Evolutionary conservation across 495 filamentous ascomycete genomes (phyloP), one percentile per base, ranked within the genome.

Genomic region (Aspergillus diversus): DNA sequence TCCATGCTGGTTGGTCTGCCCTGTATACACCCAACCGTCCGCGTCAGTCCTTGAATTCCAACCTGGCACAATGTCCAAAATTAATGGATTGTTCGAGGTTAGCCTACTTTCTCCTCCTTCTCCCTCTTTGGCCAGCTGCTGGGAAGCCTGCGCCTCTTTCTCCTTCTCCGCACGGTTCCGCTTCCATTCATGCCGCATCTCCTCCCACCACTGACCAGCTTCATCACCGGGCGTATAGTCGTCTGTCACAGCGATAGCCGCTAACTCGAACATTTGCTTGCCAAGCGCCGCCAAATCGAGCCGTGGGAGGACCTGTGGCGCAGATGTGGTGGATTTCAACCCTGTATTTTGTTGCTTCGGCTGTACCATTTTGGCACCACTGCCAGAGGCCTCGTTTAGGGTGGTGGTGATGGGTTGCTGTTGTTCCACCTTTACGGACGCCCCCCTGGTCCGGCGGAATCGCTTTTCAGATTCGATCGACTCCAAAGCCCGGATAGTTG

Each of bases 401-500:
- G n/a, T 27, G 21, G 21, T 27, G 21, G 21, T 27, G 21, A 2
- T 2, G 21, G 21, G 21, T 27, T 12, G 8, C 39, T 6, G 39
- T 43, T 6, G 8, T 11, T 43, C 39, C 5, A 15, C 39, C 27
- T 64, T 66, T 21, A 33, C 54, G n/a, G 64, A 57, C 31, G 57
- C 17, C 63, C 59, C 31, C 6, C 61, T 55, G 5, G 57, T 60
- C 8, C 71, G 73, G 31, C 68, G 56, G 55, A 69, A 65, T 7
- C 66, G 66, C 48, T 71, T 59, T 31, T 65, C 61, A 0, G 71
- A 75, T 48, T 76, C 70, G 9, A 73, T 46, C 7, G 77, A 73
- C 55, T 81, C 79, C 16, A 80, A 62, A 15, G 78, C 78, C 13
- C 72, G 68, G 11, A 69, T 69, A 3, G 77, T 80, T 0, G 77